These are phyloP conservation scores for Cladophialophora yegresii DNA, from an alignment of 2,329 filamentous ascomycete genomes.

Conservation along the genomic window DNA sequence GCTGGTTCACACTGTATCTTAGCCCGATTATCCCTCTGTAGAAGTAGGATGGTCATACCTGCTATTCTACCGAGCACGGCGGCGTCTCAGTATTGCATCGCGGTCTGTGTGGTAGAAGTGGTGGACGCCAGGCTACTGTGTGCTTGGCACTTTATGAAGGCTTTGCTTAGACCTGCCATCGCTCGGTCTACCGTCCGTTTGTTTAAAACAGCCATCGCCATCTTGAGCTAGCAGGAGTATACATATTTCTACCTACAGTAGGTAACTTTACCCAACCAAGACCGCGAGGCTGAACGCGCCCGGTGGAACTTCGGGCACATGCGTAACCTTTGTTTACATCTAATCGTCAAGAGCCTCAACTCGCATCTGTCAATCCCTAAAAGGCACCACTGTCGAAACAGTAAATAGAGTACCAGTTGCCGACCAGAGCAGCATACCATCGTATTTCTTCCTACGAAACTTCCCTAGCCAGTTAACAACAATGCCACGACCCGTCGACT, in stretches of 20 bases:
- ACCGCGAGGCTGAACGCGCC: not conserved
- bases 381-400: not conserved
- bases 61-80: too few species aligned
- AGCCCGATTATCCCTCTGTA: too few species aligned
- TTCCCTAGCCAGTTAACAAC: not conserved
- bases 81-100: too few species aligned
- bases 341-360: not conserved
- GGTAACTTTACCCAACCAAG: not conserved
- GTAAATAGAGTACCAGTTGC: not conserved
- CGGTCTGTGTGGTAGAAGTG: too few species aligned
- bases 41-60: too few species aligned
- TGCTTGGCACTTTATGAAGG: not conserved
- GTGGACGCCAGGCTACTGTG: too few species aligned
- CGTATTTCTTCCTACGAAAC: not conserved
- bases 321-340: not conserved
- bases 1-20: too few species aligned
- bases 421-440: not conserved
- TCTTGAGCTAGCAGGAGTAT: not conserved
- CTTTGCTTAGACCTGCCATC: too few species aligned
- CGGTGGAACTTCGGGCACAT: constrained; percentile 1
- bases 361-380: too few species aligned
- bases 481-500: constrained; percentile 46
- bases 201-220: not conserved
- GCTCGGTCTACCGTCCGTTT: not conserved
- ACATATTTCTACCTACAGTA: not conserved